A percentile compares a stretch with the other conserved stretches of the same genome.
These are phyloP conservation scores for Trichoderma brevicompactum DNA, from an alignment of 2,329 filamentous ascomycete species.

Conservation along the genomic window DNA sequence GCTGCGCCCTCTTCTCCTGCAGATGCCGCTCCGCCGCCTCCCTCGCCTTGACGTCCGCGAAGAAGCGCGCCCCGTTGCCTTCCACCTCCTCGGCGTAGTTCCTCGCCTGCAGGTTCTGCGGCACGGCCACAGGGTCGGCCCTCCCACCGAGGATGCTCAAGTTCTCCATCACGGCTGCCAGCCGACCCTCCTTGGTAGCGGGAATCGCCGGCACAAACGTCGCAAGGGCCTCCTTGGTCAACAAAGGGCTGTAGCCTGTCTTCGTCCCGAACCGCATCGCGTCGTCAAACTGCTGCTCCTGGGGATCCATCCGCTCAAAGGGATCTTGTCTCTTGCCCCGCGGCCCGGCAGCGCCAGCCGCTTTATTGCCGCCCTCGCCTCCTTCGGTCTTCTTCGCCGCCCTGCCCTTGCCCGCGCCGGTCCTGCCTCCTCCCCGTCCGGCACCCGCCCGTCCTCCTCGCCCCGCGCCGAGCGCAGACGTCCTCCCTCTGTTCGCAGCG, in stretches of 20 bases:
- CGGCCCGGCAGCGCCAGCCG: slow-evolving; percentile 10
- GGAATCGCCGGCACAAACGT: slow-evolving; percentile 41
- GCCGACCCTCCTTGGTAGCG: slow-evolving; percentile 37
- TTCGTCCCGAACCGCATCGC: slow-evolving; percentile 43
- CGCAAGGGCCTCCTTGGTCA: slow-evolving; percentile 42
- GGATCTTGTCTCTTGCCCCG: slow-evolving; percentile 34
- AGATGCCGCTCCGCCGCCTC: slow-evolving; percentile 41
- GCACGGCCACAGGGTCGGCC: slow-evolving; percentile 42
- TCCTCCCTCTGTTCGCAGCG: slow-evolving; percentile 21
- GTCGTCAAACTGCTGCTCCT: slow-evolving; percentile 44
- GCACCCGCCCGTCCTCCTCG: slow-evolving; percentile 30
- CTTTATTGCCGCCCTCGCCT: slow-evolving; percentile 32
- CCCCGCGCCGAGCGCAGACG: slow-evolving; percentile 31
- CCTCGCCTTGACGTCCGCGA: slow-evolving; percentile 39
- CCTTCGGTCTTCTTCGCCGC: slow-evolving; percentile 36
- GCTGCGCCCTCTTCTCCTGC: slow-evolving; percentile 34
- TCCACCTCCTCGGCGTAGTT: slow-evolving; percentile 42
- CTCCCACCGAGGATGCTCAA: slow-evolving; percentile 44
- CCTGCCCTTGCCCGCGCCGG: slow-evolving; percentile 29
- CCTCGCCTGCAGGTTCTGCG: slow-evolving; percentile 39
- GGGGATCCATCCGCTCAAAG: slow-evolving; percentile 39
- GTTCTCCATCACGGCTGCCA: slow-evolving; percentile 43
- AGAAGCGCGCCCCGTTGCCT: slow-evolving; percentile 39
- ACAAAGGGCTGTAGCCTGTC: slow-evolving; percentile 40
- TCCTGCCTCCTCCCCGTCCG: slow-evolving; percentile 31